Evolutionary conservation across 2,329 filamentous ascomycete species (phyloP).

Genomic region (Alternaria arborescens): DNA sequence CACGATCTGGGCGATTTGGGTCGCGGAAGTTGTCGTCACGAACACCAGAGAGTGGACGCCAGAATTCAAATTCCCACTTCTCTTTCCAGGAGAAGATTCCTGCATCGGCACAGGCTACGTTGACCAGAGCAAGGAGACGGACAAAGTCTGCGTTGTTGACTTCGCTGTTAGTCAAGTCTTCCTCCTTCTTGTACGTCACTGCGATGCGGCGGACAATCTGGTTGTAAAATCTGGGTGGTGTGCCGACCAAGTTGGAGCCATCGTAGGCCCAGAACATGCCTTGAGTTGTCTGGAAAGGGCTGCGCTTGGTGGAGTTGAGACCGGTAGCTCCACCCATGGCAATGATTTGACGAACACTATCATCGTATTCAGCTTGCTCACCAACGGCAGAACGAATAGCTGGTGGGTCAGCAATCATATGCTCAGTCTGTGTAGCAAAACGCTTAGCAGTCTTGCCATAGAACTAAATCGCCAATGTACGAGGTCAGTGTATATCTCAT

Average conservation of each 20-base stretch:
- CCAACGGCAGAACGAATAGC: conserved; percentile 14
- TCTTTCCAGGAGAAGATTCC: conserved; percentile 42
- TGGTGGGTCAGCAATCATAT: conserved; percentile 22
- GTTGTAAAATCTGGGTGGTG: conserved; percentile 25
- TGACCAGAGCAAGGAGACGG: conserved; percentile 36
- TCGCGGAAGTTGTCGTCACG: conserved; percentile 33
- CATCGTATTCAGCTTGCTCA: conserved; percentile 23
- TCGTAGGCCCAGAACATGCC: conserved; percentile 28
- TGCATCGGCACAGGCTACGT: conserved; percentile 36
- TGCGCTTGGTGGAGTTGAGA: conserved; percentile 24
- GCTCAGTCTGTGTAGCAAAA: conserved; percentile 26
- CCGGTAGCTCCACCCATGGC: conserved; percentile 21
- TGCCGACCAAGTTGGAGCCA: conserved; percentile 32
- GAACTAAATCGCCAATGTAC: conserved; percentile 7
- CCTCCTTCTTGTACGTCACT: conserved; percentile 21
- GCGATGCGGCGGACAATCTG: conserved; percentile 36
- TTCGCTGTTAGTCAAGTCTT: conserved; percentile 4
- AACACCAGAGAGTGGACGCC: conserved; percentile 40
- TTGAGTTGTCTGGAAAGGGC: conserved; percentile 19
- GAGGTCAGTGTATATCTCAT: too few species aligned
- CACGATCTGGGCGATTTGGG: conserved; percentile 18
- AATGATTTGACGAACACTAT: conserved; percentile 13
- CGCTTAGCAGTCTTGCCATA: conserved; percentile 35
- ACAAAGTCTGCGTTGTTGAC: conserved; percentile 42
- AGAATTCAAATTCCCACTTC: conserved; percentile 42